Evolutionary conservation across 2,329 filamentous ascomycete species (phyloP).

Genomic region (Xylariaceae sp.): DNA sequence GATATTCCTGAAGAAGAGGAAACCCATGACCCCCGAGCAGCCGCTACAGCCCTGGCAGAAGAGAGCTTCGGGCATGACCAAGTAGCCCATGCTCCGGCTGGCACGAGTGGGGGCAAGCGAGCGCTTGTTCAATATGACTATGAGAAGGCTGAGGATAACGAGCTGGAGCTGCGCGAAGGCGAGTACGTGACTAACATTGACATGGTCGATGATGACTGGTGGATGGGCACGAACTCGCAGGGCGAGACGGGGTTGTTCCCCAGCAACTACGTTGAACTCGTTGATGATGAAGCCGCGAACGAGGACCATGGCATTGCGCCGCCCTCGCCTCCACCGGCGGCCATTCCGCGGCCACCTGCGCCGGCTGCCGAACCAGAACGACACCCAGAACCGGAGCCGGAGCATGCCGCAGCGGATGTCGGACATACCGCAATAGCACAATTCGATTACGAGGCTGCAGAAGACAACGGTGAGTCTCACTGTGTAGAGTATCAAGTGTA

Average conservation of each 20-base stretch:
- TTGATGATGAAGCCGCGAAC: slow-evolving; percentile 61
- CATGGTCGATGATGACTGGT: slow-evolving; percentile 98
- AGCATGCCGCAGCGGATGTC: slow-evolving; percentile 45
- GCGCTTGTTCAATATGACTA: slow-evolving; percentile 93
- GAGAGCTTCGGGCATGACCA: slow-evolving; percentile 51
- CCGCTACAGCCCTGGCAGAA: slow-evolving; percentile 61
- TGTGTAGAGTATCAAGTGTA: background rate
- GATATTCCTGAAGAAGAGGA: slow-evolving; percentile 70
- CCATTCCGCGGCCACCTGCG: slow-evolving; percentile 46
- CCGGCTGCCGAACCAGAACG: slow-evolving; percentile 42
- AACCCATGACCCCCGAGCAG: slow-evolving; percentile 65
- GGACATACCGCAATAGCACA: slow-evolving; percentile 80
- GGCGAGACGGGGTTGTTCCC: slow-evolving; percentile 93
- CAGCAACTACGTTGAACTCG: slow-evolving; percentile 92
- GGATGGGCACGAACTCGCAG: slow-evolving; percentile 87
- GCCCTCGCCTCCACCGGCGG: slow-evolving; percentile 47
- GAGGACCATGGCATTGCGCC: slow-evolving; percentile 43
- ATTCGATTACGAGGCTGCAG: slow-evolving; percentile 96
- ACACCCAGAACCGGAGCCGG: slow-evolving; percentile 44
- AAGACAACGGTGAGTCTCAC: slow-evolving; percentile 76
- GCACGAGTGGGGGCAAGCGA: slow-evolving; percentile 64
- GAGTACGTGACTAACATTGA: slow-evolving; percentile 91
- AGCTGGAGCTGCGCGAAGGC: slow-evolving; percentile 88
- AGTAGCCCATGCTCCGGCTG: slow-evolving; percentile 44
- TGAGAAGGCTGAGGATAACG: slow-evolving; percentile 96